Percentiles rank a stretch among this genome's conserved stretches.
Evolutionary conservation across 441 rosid species (phyloP).

Genomic region (Brassica balearica): DNA sequence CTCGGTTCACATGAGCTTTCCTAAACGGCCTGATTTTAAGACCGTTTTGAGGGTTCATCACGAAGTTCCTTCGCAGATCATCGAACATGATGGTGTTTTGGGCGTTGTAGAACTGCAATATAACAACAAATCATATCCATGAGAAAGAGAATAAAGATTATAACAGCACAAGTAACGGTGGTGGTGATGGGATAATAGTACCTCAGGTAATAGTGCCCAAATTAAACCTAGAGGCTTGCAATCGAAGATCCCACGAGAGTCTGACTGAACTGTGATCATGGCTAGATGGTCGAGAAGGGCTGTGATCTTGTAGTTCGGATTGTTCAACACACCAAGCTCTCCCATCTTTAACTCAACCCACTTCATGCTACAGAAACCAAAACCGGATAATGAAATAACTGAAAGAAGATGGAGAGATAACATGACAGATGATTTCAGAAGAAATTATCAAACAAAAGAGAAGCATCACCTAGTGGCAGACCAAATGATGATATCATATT

Average conservation of each 20-base stretch:
- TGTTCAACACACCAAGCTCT: constrained; percentile 85
- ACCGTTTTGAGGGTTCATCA: constrained; percentile 97
- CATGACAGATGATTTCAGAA: neutral
- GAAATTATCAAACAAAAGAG: neutral
- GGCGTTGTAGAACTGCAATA: constrained; percentile 74
- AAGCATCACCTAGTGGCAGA: constrained; percentile 84
- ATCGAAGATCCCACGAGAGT: constrained; percentile 81
- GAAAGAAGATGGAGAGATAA: constrained; percentile 13
- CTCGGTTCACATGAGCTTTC: constrained; percentile 90
- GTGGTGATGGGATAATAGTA: constrained; percentile 37
- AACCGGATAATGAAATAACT: neutral
- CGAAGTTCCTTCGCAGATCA: constrained; percentile 84
- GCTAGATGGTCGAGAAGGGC: constrained; percentile 94
- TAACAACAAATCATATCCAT: constrained; percentile 17
- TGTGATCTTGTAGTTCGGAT: constrained; percentile 91
- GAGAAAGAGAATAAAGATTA: constrained; percentile 2
- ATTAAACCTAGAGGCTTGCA: constrained; percentile 96
- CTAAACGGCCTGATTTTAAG: constrained; percentile 82
- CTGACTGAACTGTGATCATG: constrained; percentile 95
- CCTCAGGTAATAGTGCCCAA: constrained; percentile 94
- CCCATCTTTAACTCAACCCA: constrained; percentile 99
- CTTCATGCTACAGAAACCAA: constrained; percentile 75
- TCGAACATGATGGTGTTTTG: constrained; percentile 98
- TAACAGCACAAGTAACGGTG: neutral
- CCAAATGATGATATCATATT: constrained; percentile 96